Evolutionary conservation across 176 grass and related monocot species (phyloP), one percentile per base, ranked within the genome.

Genomic region (Puya raimondii): DNA sequence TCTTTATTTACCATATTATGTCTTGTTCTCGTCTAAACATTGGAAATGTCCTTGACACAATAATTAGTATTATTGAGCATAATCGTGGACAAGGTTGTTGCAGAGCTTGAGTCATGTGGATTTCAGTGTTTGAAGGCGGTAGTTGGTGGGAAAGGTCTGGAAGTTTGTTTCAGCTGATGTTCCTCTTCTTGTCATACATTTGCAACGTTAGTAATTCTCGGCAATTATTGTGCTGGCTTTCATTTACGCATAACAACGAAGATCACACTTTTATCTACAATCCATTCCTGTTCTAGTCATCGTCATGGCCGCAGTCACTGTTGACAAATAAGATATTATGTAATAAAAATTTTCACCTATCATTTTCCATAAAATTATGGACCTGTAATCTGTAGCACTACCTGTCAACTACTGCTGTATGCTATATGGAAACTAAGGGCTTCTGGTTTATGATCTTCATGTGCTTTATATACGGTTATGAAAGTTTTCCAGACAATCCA

Each of bases 141-240:
- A 74, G 93, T 85, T 56, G 93, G 93, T 77, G 93, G 93, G 48
- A 69, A 20, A 77, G 93, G 93, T 42, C 76, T 97, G 21, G 78
- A 97, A 78, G 67, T 92, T 63, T 72, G 50, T 17, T 72, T 47
- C 71, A 74, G 68, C 58, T 83, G 74, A 68, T 48, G 10, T 57
- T 57, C 56, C 6, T 61, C 11, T 22, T 74, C n/a, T 64, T 74
- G 17, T 61, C 56, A 21, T 61, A 21, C 33, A 42, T 42, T 42
- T 8, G 5, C 6, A 21, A 61, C 10, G 56, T 61, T 21, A 22
- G 56, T 20, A 61, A 10, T 61, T 61, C 14, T 61, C 12, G 10
- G 16, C 56, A 61, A 61, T 61, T 59, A 61, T 59, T 9, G 20
- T 16, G 13, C 2, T 20, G n/a, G 54, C 13, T 59, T 59, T 59